Evolutionary conservation across 495 filamentous ascomycete genomes (phyloP).

Genomic region (Aspergillus sparsus): DNA sequence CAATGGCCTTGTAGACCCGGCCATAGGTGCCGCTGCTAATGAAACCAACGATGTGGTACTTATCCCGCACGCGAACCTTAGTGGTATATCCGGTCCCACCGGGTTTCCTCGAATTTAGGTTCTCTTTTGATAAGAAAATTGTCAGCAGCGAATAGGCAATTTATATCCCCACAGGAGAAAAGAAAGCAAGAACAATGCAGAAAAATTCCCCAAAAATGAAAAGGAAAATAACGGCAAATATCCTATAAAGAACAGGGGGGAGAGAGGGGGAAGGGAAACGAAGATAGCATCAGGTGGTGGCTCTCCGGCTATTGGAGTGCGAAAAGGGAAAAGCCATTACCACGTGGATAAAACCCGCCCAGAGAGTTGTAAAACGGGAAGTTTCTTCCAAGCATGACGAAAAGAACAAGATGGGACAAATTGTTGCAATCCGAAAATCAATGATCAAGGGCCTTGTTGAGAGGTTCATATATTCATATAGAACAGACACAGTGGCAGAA

Average conservation of each 20-base stretch:
- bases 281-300: slow-evolving; percentile 7
- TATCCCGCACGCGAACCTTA: slow-evolving; percentile 85
- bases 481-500: slow-evolving; percentile 7
- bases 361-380: slow-evolving; percentile 45
- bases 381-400: slow-evolving; percentile 47
- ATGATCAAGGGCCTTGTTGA: slow-evolving; percentile 2
- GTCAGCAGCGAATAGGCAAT: slow-evolving; percentile 8
- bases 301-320: slow-evolving; percentile 18
- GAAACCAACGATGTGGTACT: slow-evolving; percentile 95
- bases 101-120: slow-evolving; percentile 44
- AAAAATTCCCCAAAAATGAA: background rate
- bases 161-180: background rate
- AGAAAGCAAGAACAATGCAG: background rate
- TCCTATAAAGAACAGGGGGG: slow-evolving; percentile 10
- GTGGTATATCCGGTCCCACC: slow-evolving; percentile 64
- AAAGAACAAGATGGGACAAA: slow-evolving; percentile 25
- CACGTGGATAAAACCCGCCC: slow-evolving; percentile 51
- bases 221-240: background rate
- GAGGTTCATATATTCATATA: slow-evolving; percentile 15
- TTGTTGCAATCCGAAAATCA: slow-evolving; percentile 12
- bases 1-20: slow-evolving; percentile 91
- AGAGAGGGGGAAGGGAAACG: slow-evolving; percentile 5
- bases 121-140: slow-evolving; percentile 29
- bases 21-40: slow-evolving; percentile 99
- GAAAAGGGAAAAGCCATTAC: slow-evolving; percentile 44